Evolutionary conservation across 2,329 filamentous ascomycete species (phyloP).

Genomic region (Cercospora sesami): DNA sequence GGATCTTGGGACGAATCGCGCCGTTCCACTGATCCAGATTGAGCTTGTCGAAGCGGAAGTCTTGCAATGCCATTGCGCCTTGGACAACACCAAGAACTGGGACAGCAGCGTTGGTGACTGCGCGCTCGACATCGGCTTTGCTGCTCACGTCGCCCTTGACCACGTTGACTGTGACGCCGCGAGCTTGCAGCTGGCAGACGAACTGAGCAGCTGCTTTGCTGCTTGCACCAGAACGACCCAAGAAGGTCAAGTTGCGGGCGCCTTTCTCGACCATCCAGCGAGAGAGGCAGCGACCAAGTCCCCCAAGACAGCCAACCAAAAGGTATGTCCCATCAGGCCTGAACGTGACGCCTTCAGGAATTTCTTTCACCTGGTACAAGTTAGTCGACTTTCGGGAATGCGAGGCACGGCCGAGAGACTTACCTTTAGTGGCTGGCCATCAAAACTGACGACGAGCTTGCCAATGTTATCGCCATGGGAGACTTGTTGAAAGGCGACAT

Average conservation of each 20-base stretch:
- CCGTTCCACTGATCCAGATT: neutral
- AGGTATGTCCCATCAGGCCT: neutral
- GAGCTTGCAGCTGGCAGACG: neutral
- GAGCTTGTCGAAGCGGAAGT: neutral
- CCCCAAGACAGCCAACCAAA: neutral
- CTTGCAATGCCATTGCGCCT: neutral
- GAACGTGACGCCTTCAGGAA: neutral
- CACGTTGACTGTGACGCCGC: neutral
- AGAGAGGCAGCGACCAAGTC: neutral
- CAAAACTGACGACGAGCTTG: neutral
- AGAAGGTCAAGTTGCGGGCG: neutral
- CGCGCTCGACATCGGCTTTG: neutral
- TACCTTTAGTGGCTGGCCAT: neutral
- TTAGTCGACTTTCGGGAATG: neutral
- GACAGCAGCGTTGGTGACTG: neutral
- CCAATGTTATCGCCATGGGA: neutral
- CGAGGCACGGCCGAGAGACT: neutral
- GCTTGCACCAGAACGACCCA: neutral
- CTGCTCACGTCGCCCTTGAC: neutral
- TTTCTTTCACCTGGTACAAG: neutral
- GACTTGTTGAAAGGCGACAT: neutral
- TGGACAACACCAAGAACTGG: neutral
- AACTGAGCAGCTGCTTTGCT: neutral
- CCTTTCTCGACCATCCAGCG: neutral
- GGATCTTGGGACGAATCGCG: neutral